Evolutionary conservation across 345 rosid genomes (phyloP), one percentile per base, ranked within the genome.

Genomic region (Cardiospermum halicacabum): DNA sequence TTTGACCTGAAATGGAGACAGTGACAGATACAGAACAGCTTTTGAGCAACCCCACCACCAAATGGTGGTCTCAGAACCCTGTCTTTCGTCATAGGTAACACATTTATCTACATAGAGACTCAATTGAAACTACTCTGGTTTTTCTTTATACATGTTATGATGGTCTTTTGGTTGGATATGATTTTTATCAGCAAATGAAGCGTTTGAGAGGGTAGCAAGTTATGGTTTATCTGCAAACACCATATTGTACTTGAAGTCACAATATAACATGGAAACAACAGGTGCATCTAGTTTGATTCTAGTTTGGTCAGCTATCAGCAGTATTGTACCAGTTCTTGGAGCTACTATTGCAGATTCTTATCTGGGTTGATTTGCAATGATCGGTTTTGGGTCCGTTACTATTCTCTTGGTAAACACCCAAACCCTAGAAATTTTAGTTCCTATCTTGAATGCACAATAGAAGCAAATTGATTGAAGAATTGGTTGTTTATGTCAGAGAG

Each of bases 291-390:
- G 56, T 30, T 4, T 67, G 0, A 13, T 73, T 2, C 58, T 56
- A 45, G 0, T 70, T 1, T 73, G 72, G 72, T 66, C 67, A 0
- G 63, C 72, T 22, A 65, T 66, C 7, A 34, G 62, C 24, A 69
- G 50, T 66, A 42, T 66, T 31, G 19, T 53, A 59, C 74, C 81
- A 2, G 16, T 77, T 15, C 18, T 73, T 7, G 81, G 77, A 11
- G 81, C 77, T 19, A 62, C 70, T 31, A 50, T 77, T 43, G 69
- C 77, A 3, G 75, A 77, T 69, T 72, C 77, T 51, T 69, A 34
- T 28, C 24, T 65, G 11, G 77, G 77, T 66, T 66, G 24, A 11
- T 47, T 5, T 7, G 22, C 51, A 11, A 18, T 47, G 24, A 47
- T 47, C 51, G 75, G 6, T 73, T 56, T 56, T 31, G 51, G 25